Base-by-base conservation (phyloP, 345 rosid species). In the Melaleuca quinquenervia region DNA sequence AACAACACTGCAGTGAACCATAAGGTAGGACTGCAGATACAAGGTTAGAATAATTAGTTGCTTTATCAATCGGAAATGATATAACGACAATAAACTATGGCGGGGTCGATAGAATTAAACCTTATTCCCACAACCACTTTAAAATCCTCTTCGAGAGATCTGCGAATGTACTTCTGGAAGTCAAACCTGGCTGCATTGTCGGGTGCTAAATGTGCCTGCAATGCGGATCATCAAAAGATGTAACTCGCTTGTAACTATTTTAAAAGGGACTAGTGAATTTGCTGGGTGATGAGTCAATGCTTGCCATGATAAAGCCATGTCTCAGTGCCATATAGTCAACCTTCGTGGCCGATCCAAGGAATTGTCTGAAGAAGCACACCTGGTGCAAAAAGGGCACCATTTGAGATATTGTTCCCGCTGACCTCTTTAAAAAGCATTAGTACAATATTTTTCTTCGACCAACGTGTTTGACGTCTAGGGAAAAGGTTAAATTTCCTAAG, bases 341-440 rank as follows among this genome's bases (percentile, higher is more conserved):
- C 86, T 95, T 96, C 76, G 93, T 94, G 84, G 96, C 96, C 48
- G 99, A 95, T 88, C 92, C 91, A 86, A 93, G 88, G 93, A 97
- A 97, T 85, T 96, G 99, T 89, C 99, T 96, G 85, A 94, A 94
- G 95, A 97, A 95, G 91, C 98, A 94, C 50, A 94, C 94, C 99
- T 97, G 94, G 22, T 52, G 50, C 76, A 44, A 14, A 58, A 76
- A 50, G 50, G 76, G 75, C 55, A 41, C 2, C 78, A 32, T 70
- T 10, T 70, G 48, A 70, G 78, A 32, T 32, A 58, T n/a, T 58
- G 8, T 58, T 58, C 70, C 70, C 70, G 12, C 18, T 58, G 36
- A 58, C 8, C 70, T 58, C 70, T 58, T 12, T 58, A n/a, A 51
- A 58, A 41, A n/a, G 6, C 18, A 58, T n/a, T n/a, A 13, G 26